Base-by-base conservation (phyloP, 225 moss, liverwort and hornwort species). In the Polytrichum commune region DNA sequence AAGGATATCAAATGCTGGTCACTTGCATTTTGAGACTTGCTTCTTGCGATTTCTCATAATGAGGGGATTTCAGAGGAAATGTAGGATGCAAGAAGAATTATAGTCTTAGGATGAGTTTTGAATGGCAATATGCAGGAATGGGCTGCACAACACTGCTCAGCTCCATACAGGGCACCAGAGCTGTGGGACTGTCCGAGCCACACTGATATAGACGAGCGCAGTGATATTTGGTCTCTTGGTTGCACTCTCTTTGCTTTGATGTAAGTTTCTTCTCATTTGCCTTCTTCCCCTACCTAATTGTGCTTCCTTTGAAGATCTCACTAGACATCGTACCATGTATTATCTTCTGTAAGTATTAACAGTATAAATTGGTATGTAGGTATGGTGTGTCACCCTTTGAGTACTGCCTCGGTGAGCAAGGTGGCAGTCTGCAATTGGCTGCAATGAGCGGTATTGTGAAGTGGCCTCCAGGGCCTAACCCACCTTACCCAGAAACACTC, bases 361-460 rank as follows among this genome's bases (percentile, higher is more conserved):
- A 24, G 58, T 20, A 0, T 13, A n/a, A 24, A 24, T 24, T 0
- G 19, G 20, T 62, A 38, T 82, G 68, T 89, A 97, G 96, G 96
- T 97, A 94, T 75, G 85, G 94, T 5, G 88, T 92, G 79, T 94
- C 97, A 1, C 97, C 97, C 10, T 98, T 98, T 73, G 97, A 98
- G 66, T 94, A 92, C 69, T 72, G 87, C 22, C 78, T 98, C 1
- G 76, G 83, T 54, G 97, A 98, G 72, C 76, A 91, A 68, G 97
- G 97, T 26, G 97, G 97, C 19, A 98, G 97, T 76, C 79, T 98
- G 63, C 94, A 94, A 62, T 81, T 98, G 60, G 97, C 97, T 38
- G 87, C 80, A 0, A 80, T 90, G 78, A 98, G 87, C 72, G 94
- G 91, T 33, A 80, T 77, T 58, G 75, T 91, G 66, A 98, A 91